These are phyloP conservation scores for Arachis stenosperma DNA, from an alignment of 306 rosid species.

Conservation along the genomic window DNA sequence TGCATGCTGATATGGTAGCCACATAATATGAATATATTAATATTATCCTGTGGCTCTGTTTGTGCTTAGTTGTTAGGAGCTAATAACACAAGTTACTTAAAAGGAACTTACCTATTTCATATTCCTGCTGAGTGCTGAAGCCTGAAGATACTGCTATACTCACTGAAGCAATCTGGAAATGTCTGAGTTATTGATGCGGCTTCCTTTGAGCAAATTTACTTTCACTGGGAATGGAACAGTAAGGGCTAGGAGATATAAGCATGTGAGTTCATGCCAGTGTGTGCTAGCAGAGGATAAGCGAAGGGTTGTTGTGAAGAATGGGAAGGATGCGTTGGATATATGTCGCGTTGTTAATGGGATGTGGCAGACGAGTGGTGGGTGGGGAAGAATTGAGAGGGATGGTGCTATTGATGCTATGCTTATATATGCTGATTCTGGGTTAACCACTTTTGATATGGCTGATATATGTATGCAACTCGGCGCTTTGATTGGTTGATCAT, in stretches of 20 bases:
- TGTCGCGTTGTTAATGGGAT: constrained; percentile 79
- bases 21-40: too few relatives aligned
- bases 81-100: background rate
- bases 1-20: constrained; percentile 3
- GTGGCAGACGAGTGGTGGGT: constrained; percentile 90
- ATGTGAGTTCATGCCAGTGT: constrained; percentile 45
- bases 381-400: constrained; percentile 78
- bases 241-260: constrained; percentile 28
- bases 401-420: constrained; percentile 77
- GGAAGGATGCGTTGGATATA: constrained; percentile 71
- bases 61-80: constrained; percentile 16
- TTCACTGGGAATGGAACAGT: constrained; percentile 31
- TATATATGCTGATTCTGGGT: constrained; percentile 76
- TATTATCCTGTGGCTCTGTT: background rate
- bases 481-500: background rate
- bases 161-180: constrained; percentile 41
- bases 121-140: background rate
- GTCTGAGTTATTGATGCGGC: constrained; percentile 52
- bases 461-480: constrained; percentile 65
- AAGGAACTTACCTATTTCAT: constrained; percentile 9
- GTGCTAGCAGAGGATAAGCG: constrained; percentile 52
- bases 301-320: constrained; percentile 54
- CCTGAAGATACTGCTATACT: background rate
- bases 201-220: constrained; percentile 45
- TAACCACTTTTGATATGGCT: constrained; percentile 81